phyloP scores from a whole-genome alignment of 23 red algal species.

The Gracilaria gracilis region DNA sequence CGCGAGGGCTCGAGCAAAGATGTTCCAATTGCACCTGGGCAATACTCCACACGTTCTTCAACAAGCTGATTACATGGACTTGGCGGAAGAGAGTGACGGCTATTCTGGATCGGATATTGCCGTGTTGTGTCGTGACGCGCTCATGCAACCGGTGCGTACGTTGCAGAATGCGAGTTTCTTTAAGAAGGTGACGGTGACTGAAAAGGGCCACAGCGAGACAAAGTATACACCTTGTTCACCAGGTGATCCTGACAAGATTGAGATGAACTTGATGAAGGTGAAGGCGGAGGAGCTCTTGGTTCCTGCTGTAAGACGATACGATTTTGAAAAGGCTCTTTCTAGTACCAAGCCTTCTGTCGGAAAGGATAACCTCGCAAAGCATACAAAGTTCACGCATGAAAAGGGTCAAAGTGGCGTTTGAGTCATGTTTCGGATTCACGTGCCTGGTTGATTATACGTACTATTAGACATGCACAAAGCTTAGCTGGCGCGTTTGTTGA shows the following conservation, averaged over 20 bases:
- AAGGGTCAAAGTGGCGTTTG: conserved; percentile 89
- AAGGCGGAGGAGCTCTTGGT: conserved; percentile 83
- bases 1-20: conserved; percentile 72
- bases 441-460: not conserved
- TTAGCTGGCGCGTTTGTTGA: not conserved
- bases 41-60: conserved; percentile 81
- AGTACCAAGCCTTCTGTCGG: conserved; percentile 87
- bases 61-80: conserved; percentile 62
- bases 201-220: conserved; percentile 46
- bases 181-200: conserved; percentile 62
- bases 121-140: conserved; percentile 90
- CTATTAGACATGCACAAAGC: not conserved
- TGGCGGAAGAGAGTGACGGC: conserved; percentile 82
- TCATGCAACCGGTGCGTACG: conserved; percentile 98
- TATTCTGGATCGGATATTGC: conserved; percentile 97
- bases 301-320: conserved; percentile 70
- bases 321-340: conserved; percentile 93
- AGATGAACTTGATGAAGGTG: conserved; percentile 85
- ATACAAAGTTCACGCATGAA: conserved; percentile 88
- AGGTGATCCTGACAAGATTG: conserved; percentile 75
- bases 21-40: conserved; percentile 95
- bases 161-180: conserved; percentile 91
- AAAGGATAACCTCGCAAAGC: conserved; percentile 71
- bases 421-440: not conserved
- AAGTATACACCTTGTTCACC: conserved; percentile 90